These are phyloP conservation scores for Brasilioporus rufonigricans DNA, from an alignment of 768 basidiomycete genomes.

Conservation along the genomic window DNA sequence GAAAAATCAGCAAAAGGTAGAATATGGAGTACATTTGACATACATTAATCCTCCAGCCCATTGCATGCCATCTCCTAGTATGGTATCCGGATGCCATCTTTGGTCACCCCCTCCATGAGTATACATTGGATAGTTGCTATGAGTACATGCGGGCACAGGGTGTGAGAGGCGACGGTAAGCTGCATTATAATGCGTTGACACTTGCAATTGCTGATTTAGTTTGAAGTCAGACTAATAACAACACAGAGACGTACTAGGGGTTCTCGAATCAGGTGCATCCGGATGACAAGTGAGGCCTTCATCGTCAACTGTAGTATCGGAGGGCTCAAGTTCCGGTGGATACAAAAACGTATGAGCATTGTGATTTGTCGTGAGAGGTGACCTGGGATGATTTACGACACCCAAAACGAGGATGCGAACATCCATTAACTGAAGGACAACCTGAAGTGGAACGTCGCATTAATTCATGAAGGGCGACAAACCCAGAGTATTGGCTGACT, in stretches of 20 bases:
- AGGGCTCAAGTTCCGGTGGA: slow-evolving; percentile 58
- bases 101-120: slow-evolving; percentile 68
- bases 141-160: slow-evolving; percentile 55
- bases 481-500: slow-evolving; percentile 42
- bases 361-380: slow-evolving; percentile 54
- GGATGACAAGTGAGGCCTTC: slow-evolving; percentile 1
- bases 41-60: slow-evolving; percentile 78
- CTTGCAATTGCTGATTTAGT: neutral
- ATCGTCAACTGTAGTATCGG: slow-evolving; percentile 9
- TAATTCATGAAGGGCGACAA: slow-evolving; percentile 3
- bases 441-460: slow-evolving; percentile 36
- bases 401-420: slow-evolving; percentile 73
- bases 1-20: slow-evolving; percentile 8
- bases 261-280: slow-evolving; percentile 4
- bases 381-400: slow-evolving; percentile 55
- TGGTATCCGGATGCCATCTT: slow-evolving; percentile 55
- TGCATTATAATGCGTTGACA: slow-evolving; percentile 5
- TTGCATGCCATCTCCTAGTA: slow-evolving; percentile 57
- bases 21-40: slow-evolving; percentile 13
- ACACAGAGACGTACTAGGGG: slow-evolving; percentile 1
- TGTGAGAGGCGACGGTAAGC: slow-evolving; percentile 45
- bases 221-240: neutral
- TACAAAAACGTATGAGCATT: slow-evolving; percentile 70
- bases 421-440: slow-evolving; percentile 67
- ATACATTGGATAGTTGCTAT: slow-evolving; percentile 68